A percentile compares a stretch with the other conserved stretches of the same genome.
phyloP scores from a whole-genome alignment of 1,284 basidiomycete genomes.

The Mycena citricolor region DNA sequence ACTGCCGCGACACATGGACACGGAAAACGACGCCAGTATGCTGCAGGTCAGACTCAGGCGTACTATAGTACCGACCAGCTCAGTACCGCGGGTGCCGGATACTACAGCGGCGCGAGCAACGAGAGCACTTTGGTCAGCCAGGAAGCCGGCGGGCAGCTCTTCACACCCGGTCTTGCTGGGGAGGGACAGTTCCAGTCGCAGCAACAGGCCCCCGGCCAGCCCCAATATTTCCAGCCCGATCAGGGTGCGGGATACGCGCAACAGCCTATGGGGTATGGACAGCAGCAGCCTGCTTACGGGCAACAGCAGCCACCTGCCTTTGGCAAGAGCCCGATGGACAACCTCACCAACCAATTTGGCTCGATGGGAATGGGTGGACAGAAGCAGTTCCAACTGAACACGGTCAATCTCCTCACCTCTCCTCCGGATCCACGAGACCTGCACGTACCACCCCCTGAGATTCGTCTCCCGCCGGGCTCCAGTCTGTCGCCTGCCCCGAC shows the following conservation, averaged over 20 bases:
- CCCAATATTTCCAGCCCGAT: constrained; percentile 31
- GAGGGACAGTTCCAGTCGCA: constrained; percentile 66
- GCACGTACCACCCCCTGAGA: constrained; percentile 81
- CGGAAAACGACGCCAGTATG: constrained; percentile 83
- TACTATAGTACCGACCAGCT: constrained; percentile 66
- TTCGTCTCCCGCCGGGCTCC: constrained; percentile 82
- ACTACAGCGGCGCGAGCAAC: constrained; percentile 35
- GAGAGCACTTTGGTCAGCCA: constrained; percentile 27
- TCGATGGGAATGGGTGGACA: constrained; percentile 80
- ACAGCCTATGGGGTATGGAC: constrained; percentile 13
- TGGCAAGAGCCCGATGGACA: constrained; percentile 56
- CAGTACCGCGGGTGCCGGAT: constrained; percentile 37
- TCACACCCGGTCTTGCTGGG: constrained; percentile 78
- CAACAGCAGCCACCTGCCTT: constrained; percentile 52
- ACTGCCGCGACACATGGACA: constrained; percentile 15
- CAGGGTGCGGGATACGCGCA: constrained; percentile 44
- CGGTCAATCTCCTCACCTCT: constrained; percentile 85
- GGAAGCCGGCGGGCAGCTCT: constrained; percentile 63
- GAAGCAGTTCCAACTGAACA: constrained; percentile 74
- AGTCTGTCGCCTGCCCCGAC: constrained; percentile 79
- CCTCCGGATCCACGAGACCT: constrained; percentile 89
- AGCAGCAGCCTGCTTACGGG: constrained; percentile 9
- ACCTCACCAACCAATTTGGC: constrained; percentile 81
- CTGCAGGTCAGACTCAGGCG: constrained; percentile 83
- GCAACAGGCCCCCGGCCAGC: constrained; percentile 36